phyloP scores from a whole-genome alignment of 225 moss, liverwort and hornwort species.

The Marchantia polymorpha region DNA sequence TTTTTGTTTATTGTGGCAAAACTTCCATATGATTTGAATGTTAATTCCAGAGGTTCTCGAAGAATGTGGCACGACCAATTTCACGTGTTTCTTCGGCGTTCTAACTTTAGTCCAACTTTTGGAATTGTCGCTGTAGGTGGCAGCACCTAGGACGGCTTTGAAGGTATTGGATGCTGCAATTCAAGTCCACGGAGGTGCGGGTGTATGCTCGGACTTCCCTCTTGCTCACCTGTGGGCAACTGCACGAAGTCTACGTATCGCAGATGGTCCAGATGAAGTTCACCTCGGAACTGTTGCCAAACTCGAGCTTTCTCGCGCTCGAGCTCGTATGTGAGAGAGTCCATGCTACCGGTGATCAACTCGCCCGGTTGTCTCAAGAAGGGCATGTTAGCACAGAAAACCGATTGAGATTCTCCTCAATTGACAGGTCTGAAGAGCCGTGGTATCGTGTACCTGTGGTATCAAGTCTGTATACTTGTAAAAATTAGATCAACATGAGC shows the following conservation, averaged over 20 bases:
- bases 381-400: not conserved
- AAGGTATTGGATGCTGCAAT: slow-evolving; percentile 86
- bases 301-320: slow-evolving; percentile 71
- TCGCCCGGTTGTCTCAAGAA: not conserved
- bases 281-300: slow-evolving; percentile 92
- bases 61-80: no score
- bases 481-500: no score
- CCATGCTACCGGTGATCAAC: not conserved
- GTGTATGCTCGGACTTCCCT: slow-evolving; percentile 89
- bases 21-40: no score
- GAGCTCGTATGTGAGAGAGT: slow-evolving; percentile 32
- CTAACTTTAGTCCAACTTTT: slow-evolving; percentile 7
- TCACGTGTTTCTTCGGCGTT: not conserved
- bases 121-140: slow-evolving; percentile 45
- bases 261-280: slow-evolving; percentile 98
- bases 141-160: slow-evolving; percentile 82
- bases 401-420: not conserved
- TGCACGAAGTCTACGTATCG: slow-evolving; percentile 77
- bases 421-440: not conserved
- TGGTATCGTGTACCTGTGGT: not conserved
- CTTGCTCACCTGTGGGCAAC: slow-evolving; percentile 87
- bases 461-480: not conserved
- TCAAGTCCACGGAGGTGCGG: slow-evolving; percentile 91
- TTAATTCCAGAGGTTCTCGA: not conserved
- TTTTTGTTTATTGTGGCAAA: no score